These are phyloP conservation scores for Balansia obtecta DNA, from an alignment of 2,329 filamentous ascomycete genomes.

Conservation along the genomic window DNA sequence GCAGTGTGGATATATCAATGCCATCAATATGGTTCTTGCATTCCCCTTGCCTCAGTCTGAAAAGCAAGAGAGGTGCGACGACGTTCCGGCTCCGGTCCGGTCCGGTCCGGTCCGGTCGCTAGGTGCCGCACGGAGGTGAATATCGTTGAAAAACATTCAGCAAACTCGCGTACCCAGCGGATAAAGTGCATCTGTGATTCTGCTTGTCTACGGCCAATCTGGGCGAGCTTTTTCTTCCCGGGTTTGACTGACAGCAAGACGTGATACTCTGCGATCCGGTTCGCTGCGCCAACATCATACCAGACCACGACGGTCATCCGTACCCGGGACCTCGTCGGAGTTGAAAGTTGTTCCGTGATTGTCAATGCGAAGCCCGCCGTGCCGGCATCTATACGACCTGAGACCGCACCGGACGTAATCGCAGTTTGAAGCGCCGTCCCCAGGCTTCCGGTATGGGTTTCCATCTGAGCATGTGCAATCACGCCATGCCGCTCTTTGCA, in stretches of 20 bases:
- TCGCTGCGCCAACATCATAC: background rate
- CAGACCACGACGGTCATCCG: background rate
- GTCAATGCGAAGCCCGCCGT: background rate
- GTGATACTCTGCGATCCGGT: background rate
- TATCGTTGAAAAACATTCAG: background rate
- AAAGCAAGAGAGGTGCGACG: constrained; percentile 29
- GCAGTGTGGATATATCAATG: constrained; percentile 57
- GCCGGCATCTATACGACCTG: background rate
- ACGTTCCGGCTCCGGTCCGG: constrained; percentile 84
- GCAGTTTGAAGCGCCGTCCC: background rate
- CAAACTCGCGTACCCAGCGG: background rate
- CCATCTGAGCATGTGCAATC: background rate
- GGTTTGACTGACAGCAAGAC: background rate
- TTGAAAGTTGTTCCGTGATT: background rate
- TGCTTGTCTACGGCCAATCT: background rate
- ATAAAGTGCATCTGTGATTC: background rate
- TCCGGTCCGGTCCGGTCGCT: constrained; percentile 78
- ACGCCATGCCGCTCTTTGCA: background rate
- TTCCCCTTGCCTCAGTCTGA: constrained; percentile 32
- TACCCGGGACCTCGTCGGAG: background rate
- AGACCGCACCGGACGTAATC: background rate
- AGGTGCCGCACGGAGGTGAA: background rate
- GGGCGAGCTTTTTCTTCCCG: background rate
- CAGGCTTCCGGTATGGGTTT: background rate
- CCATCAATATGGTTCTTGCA: background rate